Percentiles rank a stretch among this genome's conserved stretches.
These are phyloP conservation scores for Fragaria nilgerrensis DNA, from an alignment of 306 rosid genomes.

Conservation along the genomic window DNA sequence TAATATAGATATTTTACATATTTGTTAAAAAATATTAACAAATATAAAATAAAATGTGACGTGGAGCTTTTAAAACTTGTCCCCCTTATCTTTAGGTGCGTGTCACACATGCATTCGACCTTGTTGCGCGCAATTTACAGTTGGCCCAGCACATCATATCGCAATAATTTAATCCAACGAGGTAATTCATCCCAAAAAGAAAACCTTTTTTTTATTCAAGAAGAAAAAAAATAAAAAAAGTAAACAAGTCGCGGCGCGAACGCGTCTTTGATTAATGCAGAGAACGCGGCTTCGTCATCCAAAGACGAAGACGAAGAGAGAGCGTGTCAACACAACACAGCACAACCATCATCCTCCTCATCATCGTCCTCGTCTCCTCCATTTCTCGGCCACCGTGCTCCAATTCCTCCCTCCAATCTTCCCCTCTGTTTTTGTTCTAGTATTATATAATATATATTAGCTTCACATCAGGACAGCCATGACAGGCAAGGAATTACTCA, in stretches of 20 bases:
- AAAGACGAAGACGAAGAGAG: neutral
- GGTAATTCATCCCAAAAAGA: neutral
- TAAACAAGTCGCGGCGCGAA: conserved; percentile 18
- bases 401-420: neutral
- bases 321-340: conserved; percentile 44
- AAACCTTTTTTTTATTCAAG: neutral
- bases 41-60: too few relatives aligned
- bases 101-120: conserved; percentile 12
- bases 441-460: neutral
- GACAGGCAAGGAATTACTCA: conserved; percentile 70
- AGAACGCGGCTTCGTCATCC: conserved; percentile 34
- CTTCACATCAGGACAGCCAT: conserved; percentile 23
- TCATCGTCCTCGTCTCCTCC: conserved; percentile 1
- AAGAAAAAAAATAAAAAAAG: neutral
- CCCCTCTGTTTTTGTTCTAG: neutral
- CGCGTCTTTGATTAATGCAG: conserved; percentile 30
- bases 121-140: neutral
- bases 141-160: neutral
- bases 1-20: too few relatives aligned
- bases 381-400: conserved; percentile 20
- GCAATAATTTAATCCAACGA: neutral
- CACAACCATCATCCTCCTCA: conserved; percentile 29
- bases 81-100: neutral
- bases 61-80: too few relatives aligned
- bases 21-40: too few relatives aligned